A percentile compares a stretch with the other conserved stretches of the same genome.
These are phyloP conservation scores for Leptographium galeiforme DNA, from an alignment of 2,329 filamentous ascomycete species.

Conservation along the genomic window DNA sequence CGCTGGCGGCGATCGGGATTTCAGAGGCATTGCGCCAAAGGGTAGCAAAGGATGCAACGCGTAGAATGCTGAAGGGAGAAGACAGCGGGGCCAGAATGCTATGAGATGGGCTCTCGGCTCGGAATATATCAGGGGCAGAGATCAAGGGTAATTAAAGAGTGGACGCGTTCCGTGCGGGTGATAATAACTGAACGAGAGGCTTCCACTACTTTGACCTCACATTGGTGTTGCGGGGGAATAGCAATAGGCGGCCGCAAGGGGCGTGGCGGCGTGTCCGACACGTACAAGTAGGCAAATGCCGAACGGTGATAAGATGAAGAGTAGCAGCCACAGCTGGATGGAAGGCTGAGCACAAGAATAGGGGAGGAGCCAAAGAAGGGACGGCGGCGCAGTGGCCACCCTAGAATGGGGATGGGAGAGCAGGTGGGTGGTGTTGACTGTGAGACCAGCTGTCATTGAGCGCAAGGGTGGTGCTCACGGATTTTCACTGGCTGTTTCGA, in stretches of 20 bases:
- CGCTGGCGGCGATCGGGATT: slow-evolving; percentile 11
- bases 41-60: neutral
- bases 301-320: neutral
- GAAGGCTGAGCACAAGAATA: neutral
- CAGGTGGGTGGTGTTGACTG: neutral
- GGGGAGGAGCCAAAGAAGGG: neutral
- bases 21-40: slow-evolving; percentile 7
- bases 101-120: too few relatives aligned
- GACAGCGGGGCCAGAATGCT: neutral
- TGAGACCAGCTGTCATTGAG: neutral
- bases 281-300: neutral
- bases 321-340: neutral
- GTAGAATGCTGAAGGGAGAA: neutral
- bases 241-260: too few relatives aligned
- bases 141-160: too few relatives aligned
- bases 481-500: neutral
- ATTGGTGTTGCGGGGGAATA: too few relatives aligned
- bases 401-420: neutral
- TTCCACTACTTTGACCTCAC: too few relatives aligned
- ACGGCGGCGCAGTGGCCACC: neutral
- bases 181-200: too few relatives aligned
- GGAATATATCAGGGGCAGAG: too few relatives aligned
- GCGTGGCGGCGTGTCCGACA: neutral
- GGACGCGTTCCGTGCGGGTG: too few relatives aligned
- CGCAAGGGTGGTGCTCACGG: neutral